Percentiles rank a stretch among this genome's conserved stretches.
These are phyloP conservation scores for Cymodocea nodosa DNA, from an alignment of 116 monocot genomes.

Conservation along the genomic window DNA sequence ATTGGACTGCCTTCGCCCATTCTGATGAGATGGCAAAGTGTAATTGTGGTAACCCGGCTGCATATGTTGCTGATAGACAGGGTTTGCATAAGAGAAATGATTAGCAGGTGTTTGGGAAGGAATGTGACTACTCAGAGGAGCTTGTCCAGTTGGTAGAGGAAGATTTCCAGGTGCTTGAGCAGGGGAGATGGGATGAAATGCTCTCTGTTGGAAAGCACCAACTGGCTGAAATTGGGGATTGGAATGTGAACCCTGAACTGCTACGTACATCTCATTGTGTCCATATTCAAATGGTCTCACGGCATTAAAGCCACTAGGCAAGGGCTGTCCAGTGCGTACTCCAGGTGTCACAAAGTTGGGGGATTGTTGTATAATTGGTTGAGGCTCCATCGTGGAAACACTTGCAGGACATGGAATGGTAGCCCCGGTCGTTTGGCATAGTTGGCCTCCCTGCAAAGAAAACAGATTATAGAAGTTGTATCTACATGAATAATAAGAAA, in stretches of 20 bases:
- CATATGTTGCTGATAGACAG: conserved; percentile 21
- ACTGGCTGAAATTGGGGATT: conserved; percentile 41
- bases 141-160: conserved; percentile 18
- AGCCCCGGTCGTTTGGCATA: conserved; percentile 22
- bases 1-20: conserved; percentile 21
- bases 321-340: conserved; percentile 21
- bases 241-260: conserved; percentile 30
- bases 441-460: conserved; percentile 24
- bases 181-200: conserved; percentile 23
- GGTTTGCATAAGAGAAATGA: conserved; percentile 33
- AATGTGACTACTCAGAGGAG: conserved; percentile 7
- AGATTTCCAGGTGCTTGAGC: conserved; percentile 20
- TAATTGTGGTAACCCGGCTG: conserved; percentile 34
- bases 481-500: not conserved
- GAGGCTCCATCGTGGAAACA: conserved; percentile 10
- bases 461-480: not conserved
- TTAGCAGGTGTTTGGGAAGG: conserved; percentile 25
- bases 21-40: conserved; percentile 22
- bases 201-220: conserved; percentile 31
- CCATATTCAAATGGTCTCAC: conserved; percentile 39
- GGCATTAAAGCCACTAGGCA: conserved; percentile 13
- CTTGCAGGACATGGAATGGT: conserved; percentile 19
- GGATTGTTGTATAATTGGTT: conserved; percentile 14
- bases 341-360: conserved; percentile 25
- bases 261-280: conserved; percentile 29